Evolutionary conservation across 129 eudicot genomes (phyloP), one percentile per base, ranked within the genome.

Genomic region (Dittrichia graveolens): DNA sequence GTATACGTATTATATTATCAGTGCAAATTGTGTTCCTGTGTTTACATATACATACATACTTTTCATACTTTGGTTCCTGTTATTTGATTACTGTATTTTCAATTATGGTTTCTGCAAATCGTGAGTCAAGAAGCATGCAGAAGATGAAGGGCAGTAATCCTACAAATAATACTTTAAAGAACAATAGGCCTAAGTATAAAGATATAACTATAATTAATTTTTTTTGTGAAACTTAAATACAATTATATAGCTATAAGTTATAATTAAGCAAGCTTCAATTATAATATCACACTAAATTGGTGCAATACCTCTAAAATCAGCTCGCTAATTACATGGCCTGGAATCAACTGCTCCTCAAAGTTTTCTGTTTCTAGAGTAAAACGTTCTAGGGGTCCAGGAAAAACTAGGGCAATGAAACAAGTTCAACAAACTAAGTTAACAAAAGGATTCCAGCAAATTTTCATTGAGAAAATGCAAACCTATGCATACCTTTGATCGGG

Each of bases 261-360:
- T 6, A 15, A 35, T 2, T 7, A 14, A n/a, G 31, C 31, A 24
- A 24, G 31, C 31, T 24, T 24, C 31, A 56, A 13, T n/a, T 50
- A 2, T 65, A 18, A 5, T 7, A 19, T 45, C 37, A 57, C 45
- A 76, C 1, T 18, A 61, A 68, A 58, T 16, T 38, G 53, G 15
- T 59, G 68, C 60, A 53, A 67, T 77, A 91, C 97, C 96, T 88
- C 91, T 18, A 91, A 71, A 63, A 4, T 67, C 40, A 91, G 67
- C 38, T 88, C 83, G 59, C 84, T 70, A 55, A 88, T 45, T 15
- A 75, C 78, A 74, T 58, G 74, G 1, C 84, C 86, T 3, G 97
- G 97, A 68, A 86, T 69, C 18, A 88, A 67, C 37, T 81, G 79
- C 50, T 71, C 75, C 65, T 67, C 81, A 16, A 75, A 62, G 67